Base-by-base conservation (phyloP, 805 yeast species). In the Candida nitratophila region DNA sequence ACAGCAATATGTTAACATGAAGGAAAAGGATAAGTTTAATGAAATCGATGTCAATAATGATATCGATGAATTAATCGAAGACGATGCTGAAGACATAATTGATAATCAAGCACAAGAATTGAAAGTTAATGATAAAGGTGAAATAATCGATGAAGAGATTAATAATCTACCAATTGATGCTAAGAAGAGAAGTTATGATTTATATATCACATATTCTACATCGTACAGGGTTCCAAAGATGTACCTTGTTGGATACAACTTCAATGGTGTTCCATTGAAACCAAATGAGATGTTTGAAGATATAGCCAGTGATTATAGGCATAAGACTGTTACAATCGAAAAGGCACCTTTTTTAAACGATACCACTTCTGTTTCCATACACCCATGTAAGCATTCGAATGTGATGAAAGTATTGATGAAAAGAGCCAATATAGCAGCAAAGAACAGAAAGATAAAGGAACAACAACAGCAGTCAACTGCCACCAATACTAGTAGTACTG, bases 321-420 rank as follows among this genome's bases (percentile, higher is more conserved):
- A 91, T 55, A 93, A 93, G 65, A 93, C 99, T 1, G 99, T 91
- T 19, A 93, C 99, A 0, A 91, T 93, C 47, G 99, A 93, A 63
- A 79, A 78, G 50, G 82, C 96, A 6, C 98, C 99, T 12, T 89
- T 89, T 54, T 73, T 81, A 42, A 78, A 76, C 40, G 79, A 81
- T 56, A 75, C 85, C 39, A 84, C 93, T 0, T 72, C 86, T 0
- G 89, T 93, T 7, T 86, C 96, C 8, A 91, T 93, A 41, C 99
- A 93, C 60, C 99, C 99, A 1, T 93, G 99, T 61, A 82, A 83
- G 52, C 99, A 93, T 61, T 90, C 98, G 1, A 79, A 83, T 34
- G 99, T 93, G 19, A 93, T 93, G 99, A 81, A 79, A 54, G 84
- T 89, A 37, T 69, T 93, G 49, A 79, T 93, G 75, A 83, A 79